Base-by-base conservation (phyloP, 495 filamentous ascomycete species). In the Talaromyces trachyspermus region DNA sequence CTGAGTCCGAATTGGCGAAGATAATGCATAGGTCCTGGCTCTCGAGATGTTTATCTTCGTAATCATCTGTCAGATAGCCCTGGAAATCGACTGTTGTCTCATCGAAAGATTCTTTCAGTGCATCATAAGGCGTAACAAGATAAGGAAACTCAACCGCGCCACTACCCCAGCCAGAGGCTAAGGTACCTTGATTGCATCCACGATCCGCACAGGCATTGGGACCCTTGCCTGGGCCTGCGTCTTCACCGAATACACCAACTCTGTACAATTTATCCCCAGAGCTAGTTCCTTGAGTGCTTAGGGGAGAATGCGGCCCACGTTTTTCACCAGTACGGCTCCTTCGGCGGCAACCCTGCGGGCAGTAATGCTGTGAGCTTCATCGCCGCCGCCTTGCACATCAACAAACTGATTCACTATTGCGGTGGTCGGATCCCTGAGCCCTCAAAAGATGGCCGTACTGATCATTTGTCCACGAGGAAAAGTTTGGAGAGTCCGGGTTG, bases 131-230 rank as follows among this genome's bases (percentile, higher is more conserved):
- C 2, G 79, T 72, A 15, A 89, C 64, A 0, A 95, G 71, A 56
- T 91, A 90, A 0, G 90, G 85, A 48, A 89, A 94, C 36, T 95
- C 84, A 20, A 88, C 91, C 2, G 88, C 79, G 3, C 90, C 91
- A 39, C 85, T 89, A 23, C 91, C 91, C 91, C 91, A 97, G 19
- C 91, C 91, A 1, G 80, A 82, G 0, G 74, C 88, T 15, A 97
- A 64, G 1, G 90, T 95, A 7, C 89, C 90, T 49, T 84, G 76
- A 50, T 94, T 95, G 60, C 86, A 91, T 25, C 71, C 78, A 26
- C 85, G 76, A 59, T 95, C 89, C 5, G 66, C 57, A 64, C 90
- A 96, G 15, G 63, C 65, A 56, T 96, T 96, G 0, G 83, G 80
- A 1, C 87, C 87, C 2, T 76, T 69, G 20, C 78, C 81, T 5